A percentile compares a stretch with the other conserved stretches of the same genome.
phyloP scores from a whole-genome alignment of 2,329 filamentous ascomycete species.

The Calonectria pseudoturangicola region DNA sequence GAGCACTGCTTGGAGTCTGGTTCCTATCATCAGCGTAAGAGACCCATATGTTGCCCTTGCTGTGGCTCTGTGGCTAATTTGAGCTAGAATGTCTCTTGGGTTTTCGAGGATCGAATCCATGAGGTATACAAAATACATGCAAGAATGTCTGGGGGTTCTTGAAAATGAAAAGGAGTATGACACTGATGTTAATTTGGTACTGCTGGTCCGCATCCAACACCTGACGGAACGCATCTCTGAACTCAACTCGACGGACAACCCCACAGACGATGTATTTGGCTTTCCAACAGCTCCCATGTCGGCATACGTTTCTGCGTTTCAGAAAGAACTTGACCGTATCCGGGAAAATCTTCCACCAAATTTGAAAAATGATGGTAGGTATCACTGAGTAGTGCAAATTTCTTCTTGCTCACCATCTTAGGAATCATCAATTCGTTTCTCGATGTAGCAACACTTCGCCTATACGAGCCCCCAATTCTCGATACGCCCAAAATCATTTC shows the following conservation, averaged over 20 bases:
- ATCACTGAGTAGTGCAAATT: rapidly evolving
- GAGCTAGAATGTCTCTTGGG: conserved; percentile 63
- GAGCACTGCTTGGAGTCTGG: conserved; percentile 72
- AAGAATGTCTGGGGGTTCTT: conserved; percentile 69
- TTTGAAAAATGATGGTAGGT: conserved; percentile 63
- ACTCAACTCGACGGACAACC: conserved; percentile 60
- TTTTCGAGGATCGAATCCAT: conserved; percentile 68
- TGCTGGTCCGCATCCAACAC: conserved; percentile 69
- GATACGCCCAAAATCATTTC: conserved; percentile 63
- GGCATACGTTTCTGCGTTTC: conserved; percentile 68
- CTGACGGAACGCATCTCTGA: conserved; percentile 70
- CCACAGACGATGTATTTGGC: conserved; percentile 58
- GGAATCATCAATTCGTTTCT: conserved; percentile 64
- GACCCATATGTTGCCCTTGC: rapidly evolving
- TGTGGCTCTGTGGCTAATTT: conserved; percentile 30
- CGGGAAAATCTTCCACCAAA: conserved; percentile 58
- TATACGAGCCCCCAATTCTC: conserved; percentile 69
- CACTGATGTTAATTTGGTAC: conserved; percentile 67
- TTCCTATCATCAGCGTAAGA: conserved; percentile 72
- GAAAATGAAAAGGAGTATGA: conserved; percentile 66
- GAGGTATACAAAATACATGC: conserved; percentile 71
- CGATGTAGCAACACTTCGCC: conserved; percentile 63
- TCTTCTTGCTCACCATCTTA: conserved; percentile 41
- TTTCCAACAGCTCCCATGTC: conserved; percentile 64
- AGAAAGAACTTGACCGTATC: conserved; percentile 66